Evolutionary conservation across 306 rosid genomes (phyloP).

Genomic region (Gastrolobium bilobum): DNA sequence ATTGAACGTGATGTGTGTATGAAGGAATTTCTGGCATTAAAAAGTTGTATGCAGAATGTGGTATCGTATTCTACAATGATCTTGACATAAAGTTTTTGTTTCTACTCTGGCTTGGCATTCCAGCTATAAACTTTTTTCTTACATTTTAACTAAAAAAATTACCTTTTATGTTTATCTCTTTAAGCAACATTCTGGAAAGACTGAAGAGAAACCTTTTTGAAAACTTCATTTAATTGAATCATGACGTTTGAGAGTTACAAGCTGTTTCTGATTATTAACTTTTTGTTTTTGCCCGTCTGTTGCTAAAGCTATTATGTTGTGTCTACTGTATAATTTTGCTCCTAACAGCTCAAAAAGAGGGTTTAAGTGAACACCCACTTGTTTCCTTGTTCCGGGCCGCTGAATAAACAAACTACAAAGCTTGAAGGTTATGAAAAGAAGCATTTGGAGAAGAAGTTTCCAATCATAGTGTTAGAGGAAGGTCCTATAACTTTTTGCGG

Average conservation of each 20-base stretch:
- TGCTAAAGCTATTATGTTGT: conserved; percentile 12
- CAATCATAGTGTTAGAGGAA: conserved; percentile 38
- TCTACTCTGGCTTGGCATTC: conserved; percentile 28
- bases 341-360: conserved; percentile 75
- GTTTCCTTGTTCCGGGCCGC: conserved; percentile 37
- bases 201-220: conserved; percentile 24
- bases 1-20: conserved; percentile 86
- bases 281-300: not conserved
- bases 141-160: conserved; percentile 18
- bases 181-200: conserved; percentile 34
- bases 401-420: conserved; percentile 39
- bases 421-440: conserved; percentile 43
- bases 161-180: conserved; percentile 24
- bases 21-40: conserved; percentile 85
- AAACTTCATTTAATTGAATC: conserved; percentile 37
- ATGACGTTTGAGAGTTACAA: conserved; percentile 38
- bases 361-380: conserved; percentile 49
- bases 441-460: conserved; percentile 46
- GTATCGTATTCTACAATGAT: conserved; percentile 53
- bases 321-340: conserved; percentile 21
- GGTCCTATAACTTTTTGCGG: conserved; percentile 24
- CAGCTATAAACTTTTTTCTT: conserved; percentile 29
- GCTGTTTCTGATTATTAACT: conserved; percentile 31
- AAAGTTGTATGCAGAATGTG: conserved; percentile 89
- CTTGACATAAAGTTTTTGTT: conserved; percentile 22